Conservation (phyloP, 345 rosid species). For the Arabidopsis thaliana region TAIR10.1 NC_003074.8:18237001-18237500, state of each 20-base stretch:
- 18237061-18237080: conserved; percentile 71
- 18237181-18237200: conserved; percentile 62
- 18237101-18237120: conserved; percentile 60
- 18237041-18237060: conserved; percentile 55
- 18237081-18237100: conserved; percentile 56
- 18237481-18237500: conserved; percentile 49
- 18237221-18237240: conserved; percentile 40
- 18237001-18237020: conserved; percentile 50
- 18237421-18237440: conserved; percentile 89
- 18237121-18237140: conserved; percentile 53
- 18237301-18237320: too few relatives aligned
- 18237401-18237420: conserved; percentile 49
- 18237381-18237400: too few relatives aligned
- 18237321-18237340: too few relatives aligned
- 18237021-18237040: conserved; percentile 51
- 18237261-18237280: neutral
- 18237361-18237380: too few relatives aligned
- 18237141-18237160: conserved; percentile 40
- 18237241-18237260: neutral
- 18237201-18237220: conserved; percentile 58
- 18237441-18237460: conserved; percentile 57
- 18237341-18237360: too few relatives aligned
- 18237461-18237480: conserved; percentile 53
- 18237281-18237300: too few relatives aligned
- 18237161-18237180: conserved; percentile 51